Conservation (phyloP, 495 filamentous ascomycete genomes). For the Aspergillus bridgeri region DNA sequence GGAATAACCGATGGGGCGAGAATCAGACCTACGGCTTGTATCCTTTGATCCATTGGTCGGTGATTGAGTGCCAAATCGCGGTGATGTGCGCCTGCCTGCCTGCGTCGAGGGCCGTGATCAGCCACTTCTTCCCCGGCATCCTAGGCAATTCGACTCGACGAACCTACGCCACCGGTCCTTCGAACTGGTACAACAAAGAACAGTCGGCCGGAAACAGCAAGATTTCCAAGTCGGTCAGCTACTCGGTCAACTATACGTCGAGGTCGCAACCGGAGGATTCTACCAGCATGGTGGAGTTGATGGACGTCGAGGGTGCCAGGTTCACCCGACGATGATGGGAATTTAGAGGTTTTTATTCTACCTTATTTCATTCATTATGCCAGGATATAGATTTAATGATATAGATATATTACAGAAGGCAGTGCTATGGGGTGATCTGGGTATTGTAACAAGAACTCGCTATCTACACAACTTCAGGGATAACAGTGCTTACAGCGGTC, state of each 20-base stretch:
- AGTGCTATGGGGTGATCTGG: neutral
- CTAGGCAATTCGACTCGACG: neutral
- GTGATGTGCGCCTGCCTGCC: conserved; percentile 32
- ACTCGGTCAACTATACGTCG: conserved; percentile 13
- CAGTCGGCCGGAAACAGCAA: conserved; percentile 5
- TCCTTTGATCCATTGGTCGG: conserved; percentile 27
- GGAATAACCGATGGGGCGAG: conserved; percentile 20
- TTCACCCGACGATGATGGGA: neutral
- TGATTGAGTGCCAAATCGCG: conserved; percentile 31
- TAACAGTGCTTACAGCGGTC: too few species aligned
- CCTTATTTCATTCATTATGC: neutral
- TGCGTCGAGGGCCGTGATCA: conserved; percentile 16
- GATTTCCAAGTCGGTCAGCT: conserved; percentile 16
- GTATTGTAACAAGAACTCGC: neutral
- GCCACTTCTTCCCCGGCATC: conserved; percentile 19
- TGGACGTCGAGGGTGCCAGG: conserved; percentile 42
- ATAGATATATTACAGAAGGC: neutral
- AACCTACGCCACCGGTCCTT: conserved; percentile 1
- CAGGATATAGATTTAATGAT: neutral
- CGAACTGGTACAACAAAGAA: neutral
- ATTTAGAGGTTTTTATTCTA: too few species aligned
- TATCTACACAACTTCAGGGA: neutral
- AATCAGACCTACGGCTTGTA: conserved; percentile 22
- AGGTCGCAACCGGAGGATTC: neutral
- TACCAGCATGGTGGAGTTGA: conserved; percentile 12